Evolutionary conservation across 495 filamentous ascomycete species (phyloP).

Genomic region (Penicillium coffeae): DNA sequence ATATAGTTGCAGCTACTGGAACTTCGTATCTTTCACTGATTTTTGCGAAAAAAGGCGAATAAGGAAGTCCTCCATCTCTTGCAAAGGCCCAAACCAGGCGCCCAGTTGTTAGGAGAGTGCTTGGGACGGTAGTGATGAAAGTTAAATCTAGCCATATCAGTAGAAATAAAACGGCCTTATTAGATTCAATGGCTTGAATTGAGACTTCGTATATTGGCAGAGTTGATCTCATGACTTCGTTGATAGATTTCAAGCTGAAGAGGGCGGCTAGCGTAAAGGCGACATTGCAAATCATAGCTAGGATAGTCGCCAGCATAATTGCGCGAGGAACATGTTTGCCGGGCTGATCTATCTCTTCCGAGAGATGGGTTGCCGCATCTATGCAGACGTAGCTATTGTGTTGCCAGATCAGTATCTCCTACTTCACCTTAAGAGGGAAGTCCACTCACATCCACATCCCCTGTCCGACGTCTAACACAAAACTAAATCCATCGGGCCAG

Average conservation of each 20-base stretch:
- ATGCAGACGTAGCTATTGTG: slow-evolving; percentile 23
- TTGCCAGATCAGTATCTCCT: slow-evolving; percentile 20
- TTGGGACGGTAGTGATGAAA: slow-evolving; percentile 6
- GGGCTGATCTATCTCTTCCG: slow-evolving; percentile 24
- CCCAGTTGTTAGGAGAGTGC: slow-evolving; percentile 12
- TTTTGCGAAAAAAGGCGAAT: slow-evolving; percentile 1
- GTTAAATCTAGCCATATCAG: slow-evolving; percentile 12
- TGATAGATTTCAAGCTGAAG: too few relatives aligned
- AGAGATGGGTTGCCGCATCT: slow-evolving; percentile 23
- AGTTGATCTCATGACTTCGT: too few relatives aligned
- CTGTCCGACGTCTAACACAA: too few relatives aligned
- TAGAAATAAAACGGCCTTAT: slow-evolving; percentile 12
- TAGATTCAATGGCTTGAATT: slow-evolving; percentile 23
- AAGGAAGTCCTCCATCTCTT: slow-evolving; percentile 19
- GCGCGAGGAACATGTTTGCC: slow-evolving; percentile 15
- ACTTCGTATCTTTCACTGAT: slow-evolving; percentile 2
- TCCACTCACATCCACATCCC: slow-evolving; percentile 23
- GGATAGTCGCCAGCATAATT: slow-evolving; percentile 16
- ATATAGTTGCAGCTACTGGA: slow-evolving; percentile 12
- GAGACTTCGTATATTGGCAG: too few relatives aligned
- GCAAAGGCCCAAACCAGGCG: slow-evolving; percentile 10
- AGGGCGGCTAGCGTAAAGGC: too few relatives aligned
- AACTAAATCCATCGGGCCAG: too few relatives aligned
- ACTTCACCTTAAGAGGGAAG: slow-evolving; percentile 22
- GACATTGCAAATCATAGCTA: slow-evolving; percentile 19